Conservation (phyloP, 345 rosid genomes). For the Ceriops decandra region DNA sequence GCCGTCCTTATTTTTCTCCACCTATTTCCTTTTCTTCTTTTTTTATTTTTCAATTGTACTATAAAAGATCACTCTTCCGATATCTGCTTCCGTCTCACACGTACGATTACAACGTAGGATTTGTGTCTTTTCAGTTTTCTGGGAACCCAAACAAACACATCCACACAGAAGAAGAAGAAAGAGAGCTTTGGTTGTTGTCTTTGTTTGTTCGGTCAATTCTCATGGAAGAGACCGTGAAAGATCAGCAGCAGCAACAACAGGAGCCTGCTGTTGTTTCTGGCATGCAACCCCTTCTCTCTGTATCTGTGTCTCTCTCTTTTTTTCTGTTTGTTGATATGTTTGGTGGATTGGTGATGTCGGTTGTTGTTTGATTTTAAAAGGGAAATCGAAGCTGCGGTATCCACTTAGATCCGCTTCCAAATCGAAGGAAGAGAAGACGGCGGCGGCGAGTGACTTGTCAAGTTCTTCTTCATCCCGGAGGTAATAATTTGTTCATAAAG, state of each 20-base stretch:
- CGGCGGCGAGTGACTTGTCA: constrained; percentile 34
- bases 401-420: constrained; percentile 77
- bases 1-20: too few relatives aligned
- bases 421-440: constrained; percentile 55
- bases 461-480: constrained; percentile 38
- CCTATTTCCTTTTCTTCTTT: too few relatives aligned
- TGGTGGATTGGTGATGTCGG: background rate
- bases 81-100: too few relatives aligned
- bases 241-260: constrained; percentile 40
- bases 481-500: constrained; percentile 12
- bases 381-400: constrained; percentile 63
- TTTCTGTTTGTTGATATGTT: background rate
- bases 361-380: constrained; percentile 27
- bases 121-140: too few relatives aligned
- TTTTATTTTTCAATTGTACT: too few relatives aligned
- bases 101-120: too few relatives aligned
- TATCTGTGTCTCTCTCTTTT: background rate
- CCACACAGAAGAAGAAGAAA: too few relatives aligned
- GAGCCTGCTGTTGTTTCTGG: constrained; percentile 40
- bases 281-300: constrained; percentile 11
- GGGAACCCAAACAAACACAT: too few relatives aligned
- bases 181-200: background rate
- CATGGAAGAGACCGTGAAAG: constrained; percentile 47
- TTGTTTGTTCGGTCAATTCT: background rate
- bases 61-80: too few relatives aligned